Conservation (phyloP, 1,284 basidiomycete genomes). For the Moniliella sp. region DNA sequence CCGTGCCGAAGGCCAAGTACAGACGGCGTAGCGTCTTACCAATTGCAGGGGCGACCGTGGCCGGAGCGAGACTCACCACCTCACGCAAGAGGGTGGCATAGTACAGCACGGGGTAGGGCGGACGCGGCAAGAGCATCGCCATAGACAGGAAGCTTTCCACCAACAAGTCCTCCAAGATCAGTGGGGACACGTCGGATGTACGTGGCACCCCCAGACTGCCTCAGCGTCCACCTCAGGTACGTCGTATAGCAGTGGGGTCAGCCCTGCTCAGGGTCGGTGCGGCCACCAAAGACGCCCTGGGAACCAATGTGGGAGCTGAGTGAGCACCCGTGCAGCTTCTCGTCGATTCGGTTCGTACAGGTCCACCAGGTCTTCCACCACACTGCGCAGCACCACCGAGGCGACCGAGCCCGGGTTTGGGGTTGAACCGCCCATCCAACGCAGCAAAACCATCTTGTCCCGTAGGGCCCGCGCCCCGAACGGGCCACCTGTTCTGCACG, state of each 20-base stretch:
- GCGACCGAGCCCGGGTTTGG: conserved; percentile 42
- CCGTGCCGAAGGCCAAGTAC: conserved; percentile 38
- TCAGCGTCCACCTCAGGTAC: no score
- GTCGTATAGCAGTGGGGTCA: no score
- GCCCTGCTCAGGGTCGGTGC: conserved; percentile 9
- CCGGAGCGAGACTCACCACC: conserved; percentile 74
- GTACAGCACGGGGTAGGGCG: conserved; percentile 54
- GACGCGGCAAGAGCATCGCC: conserved; percentile 54
- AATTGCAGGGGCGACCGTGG: conserved; percentile 78
- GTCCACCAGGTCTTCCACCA: conserved; percentile 61
- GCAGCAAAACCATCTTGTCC: not conserved
- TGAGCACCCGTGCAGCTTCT: conserved; percentile 65
- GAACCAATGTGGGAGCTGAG: conserved; percentile 72
- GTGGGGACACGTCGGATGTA: no score
- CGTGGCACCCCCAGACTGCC: no score
- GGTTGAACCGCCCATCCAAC: not conserved
- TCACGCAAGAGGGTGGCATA: conserved; percentile 75
- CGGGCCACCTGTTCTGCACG: no score
- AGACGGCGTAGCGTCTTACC: conserved; percentile 78
- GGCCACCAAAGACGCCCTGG: conserved; percentile 46
- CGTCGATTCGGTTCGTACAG: conserved; percentile 91
- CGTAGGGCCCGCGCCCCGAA: no score
- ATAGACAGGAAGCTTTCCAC: conserved; percentile 49
- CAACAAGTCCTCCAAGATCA: conserved; percentile 19
- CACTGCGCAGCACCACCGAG: conserved; percentile 58